phyloP scores from a whole-genome alignment of 116 monocot genomes.

The Trichopus zeylanicus region DNA sequence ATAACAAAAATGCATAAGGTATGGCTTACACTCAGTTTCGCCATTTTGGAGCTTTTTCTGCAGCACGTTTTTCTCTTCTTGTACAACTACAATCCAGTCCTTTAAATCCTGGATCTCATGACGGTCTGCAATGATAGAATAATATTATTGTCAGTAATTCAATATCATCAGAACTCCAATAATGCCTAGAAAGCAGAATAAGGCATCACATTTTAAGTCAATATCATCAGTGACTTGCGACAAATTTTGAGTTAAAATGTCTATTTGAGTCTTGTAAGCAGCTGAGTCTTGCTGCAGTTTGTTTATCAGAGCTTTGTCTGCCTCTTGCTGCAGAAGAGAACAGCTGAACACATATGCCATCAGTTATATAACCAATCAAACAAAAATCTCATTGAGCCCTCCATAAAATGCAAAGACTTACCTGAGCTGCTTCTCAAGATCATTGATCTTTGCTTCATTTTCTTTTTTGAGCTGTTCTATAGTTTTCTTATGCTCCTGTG shows the following conservation, averaged over 20 bases:
- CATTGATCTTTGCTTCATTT: conserved; percentile 31
- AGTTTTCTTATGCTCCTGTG: conserved; percentile 38
- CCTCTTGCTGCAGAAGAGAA: conserved; percentile 27
- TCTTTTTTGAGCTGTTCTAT: conserved; percentile 27
- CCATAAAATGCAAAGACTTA: conserved; percentile 9
- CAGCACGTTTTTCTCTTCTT: conserved; percentile 65
- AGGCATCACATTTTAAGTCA: conserved; percentile 33
- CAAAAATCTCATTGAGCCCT: not conserved
- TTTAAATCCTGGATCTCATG: conserved; percentile 61
- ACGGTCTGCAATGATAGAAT: conserved; percentile 23
- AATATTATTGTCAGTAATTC: not conserved
- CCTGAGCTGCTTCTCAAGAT: conserved; percentile 45
- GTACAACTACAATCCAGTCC: conserved; percentile 55
- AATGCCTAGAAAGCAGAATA: not conserved
- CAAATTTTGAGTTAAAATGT: conserved; percentile 24
- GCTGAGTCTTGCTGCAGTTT: conserved; percentile 44
- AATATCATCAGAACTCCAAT: not conserved
- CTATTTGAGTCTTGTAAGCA: conserved; percentile 27
- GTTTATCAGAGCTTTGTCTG: conserved; percentile 24
- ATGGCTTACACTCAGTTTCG: conserved; percentile 51
- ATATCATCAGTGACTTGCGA: conserved; percentile 29
- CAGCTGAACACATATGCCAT: conserved; percentile 21
- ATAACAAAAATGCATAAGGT: too few relatives aligned
- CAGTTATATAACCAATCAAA: not conserved
- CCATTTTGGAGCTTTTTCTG: conserved; percentile 45